Evolutionary conservation across 2,329 filamentous ascomycete species (phyloP).

Genomic region (Aspergillus fumigatiaffinis): DNA sequence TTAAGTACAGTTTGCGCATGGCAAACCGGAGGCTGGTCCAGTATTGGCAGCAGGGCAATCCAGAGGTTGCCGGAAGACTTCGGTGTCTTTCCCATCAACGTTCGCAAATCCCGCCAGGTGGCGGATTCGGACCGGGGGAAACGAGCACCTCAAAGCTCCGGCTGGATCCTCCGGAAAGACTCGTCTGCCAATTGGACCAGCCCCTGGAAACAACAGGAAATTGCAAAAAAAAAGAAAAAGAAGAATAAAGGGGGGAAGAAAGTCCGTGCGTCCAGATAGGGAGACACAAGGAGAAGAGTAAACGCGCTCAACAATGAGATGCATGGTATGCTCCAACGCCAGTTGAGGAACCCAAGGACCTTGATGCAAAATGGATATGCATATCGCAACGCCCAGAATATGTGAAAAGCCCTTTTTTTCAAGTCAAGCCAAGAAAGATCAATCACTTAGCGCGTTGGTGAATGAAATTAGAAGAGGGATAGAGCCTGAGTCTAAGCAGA

Average conservation of each 20-base stretch:
- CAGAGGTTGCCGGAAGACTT: neutral
- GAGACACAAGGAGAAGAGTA: neutral
- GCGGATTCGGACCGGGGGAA: neutral
- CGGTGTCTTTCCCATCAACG: neutral
- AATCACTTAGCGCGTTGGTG: neutral
- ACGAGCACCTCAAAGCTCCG: neutral
- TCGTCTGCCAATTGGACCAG: neutral
- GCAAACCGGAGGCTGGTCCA: neutral
- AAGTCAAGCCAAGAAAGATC: neutral
- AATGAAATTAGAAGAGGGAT: neutral
- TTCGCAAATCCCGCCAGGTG: neutral
- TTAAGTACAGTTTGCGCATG: neutral
- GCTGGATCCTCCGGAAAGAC: neutral
- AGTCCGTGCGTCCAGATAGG: neutral
- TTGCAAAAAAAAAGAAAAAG: slow-evolving; percentile 2
- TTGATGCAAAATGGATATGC: neutral
- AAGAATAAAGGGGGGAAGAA: neutral
- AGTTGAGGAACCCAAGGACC: neutral
- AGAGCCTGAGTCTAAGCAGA: neutral
- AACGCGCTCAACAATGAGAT: slow-evolving; percentile 1
- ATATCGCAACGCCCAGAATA: neutral
- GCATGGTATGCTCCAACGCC: neutral
- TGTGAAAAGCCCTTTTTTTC: neutral
- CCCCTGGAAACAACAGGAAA: slow-evolving; percentile 1
- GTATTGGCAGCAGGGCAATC: neutral